Percentiles rank a stretch among this genome's conserved stretches.
phyloP scores from a whole-genome alignment of 805 yeast genomes.

The Tetrapisispora arboricola region DNA sequence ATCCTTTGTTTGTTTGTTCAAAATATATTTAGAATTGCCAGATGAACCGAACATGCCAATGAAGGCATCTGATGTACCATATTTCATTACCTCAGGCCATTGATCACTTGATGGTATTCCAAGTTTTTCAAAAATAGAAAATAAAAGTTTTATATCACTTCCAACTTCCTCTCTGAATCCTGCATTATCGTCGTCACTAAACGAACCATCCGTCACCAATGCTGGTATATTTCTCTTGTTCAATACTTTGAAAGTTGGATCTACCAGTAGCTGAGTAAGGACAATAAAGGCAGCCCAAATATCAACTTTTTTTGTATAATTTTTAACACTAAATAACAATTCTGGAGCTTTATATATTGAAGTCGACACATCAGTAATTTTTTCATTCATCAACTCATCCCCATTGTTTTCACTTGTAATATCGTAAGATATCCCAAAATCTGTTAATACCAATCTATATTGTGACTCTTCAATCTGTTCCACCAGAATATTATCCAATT shows the following conservation, averaged over 20 bases:
- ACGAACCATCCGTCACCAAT: conserved; percentile 20
- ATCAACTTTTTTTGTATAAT: conserved; percentile 50
- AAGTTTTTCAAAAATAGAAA: conserved; percentile 43
- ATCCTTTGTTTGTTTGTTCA: conserved; percentile 4
- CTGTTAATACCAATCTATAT: conserved; percentile 48
- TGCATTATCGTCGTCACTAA: conserved; percentile 7
- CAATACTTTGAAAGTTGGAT: conserved; percentile 11
- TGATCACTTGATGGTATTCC: conserved; percentile 47
- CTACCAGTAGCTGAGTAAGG: conserved; percentile 40
- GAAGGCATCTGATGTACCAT: conserved; percentile 26
- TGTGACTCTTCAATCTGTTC: not conserved
- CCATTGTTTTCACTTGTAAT: conserved; percentile 15
- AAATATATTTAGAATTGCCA: conserved; percentile 20
- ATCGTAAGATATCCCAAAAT: conserved; percentile 56
- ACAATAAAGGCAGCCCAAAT: conserved; percentile 65
- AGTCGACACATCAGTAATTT: conserved; percentile 47
- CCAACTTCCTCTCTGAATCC: conserved; percentile 23
- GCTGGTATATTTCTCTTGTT: conserved; percentile 15
- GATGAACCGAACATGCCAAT: conserved; percentile 25
- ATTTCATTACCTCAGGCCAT: conserved; percentile 33
- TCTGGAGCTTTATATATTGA: conserved; percentile 72
- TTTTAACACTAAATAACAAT: conserved; percentile 46
- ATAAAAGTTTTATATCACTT: conserved; percentile 52
- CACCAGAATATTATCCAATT: conserved; percentile 67
- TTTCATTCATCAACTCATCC: conserved; percentile 20